Base-by-base conservation (phyloP, 495 filamentous ascomycete genomes). In the Penicillium coffeae region DNA sequence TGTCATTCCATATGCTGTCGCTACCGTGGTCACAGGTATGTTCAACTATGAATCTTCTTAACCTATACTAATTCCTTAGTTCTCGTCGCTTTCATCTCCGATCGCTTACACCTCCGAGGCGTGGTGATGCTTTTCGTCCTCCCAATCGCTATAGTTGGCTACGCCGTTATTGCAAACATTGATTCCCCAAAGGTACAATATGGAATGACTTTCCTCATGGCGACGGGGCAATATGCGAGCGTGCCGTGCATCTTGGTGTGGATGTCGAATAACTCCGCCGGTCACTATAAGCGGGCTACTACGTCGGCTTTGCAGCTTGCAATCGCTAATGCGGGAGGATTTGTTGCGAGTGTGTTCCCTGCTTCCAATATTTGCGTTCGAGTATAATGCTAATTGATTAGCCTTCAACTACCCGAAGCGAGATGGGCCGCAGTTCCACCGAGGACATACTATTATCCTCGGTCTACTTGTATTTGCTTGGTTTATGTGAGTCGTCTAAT, bases 1-100 rank as follows among this genome's bases (percentile, higher is more conserved):
- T 7, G 91, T 96, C 0, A 90, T 92, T 36, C 90, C 90, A 0
- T 96, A 97, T 57, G 89, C 85, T 16, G 83, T 75, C 0, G 92
- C 89, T 14, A 84, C 88, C 3, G 48, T 89, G 0, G 54, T 92
- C 3, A 95, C 91, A 85, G 44, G 71, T 78, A 35, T 25, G 33
- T 5, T 80, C 15, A 89, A 84, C 57, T 51, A 82, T 87, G 73
- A 69, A 85, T 1, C 2, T 4, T 30, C 8, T 15, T 0, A 27
- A 42, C 21, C 3, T 13, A 37, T 25, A 20, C 45, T 43, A 3
- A 45, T 21, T 0, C 20, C 22, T 10, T 30, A 73, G 70, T 74
- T 2, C 7, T 67, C 15, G 67, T 74, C 18, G 69, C 75, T 18
- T 50, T 76, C 20, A n/a, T 78, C 16, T 76, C 73, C 1, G 75